Evolutionary conservation across 2,329 filamentous ascomycete genomes (phyloP).

Genomic region (Penicillium sp.): DNA sequence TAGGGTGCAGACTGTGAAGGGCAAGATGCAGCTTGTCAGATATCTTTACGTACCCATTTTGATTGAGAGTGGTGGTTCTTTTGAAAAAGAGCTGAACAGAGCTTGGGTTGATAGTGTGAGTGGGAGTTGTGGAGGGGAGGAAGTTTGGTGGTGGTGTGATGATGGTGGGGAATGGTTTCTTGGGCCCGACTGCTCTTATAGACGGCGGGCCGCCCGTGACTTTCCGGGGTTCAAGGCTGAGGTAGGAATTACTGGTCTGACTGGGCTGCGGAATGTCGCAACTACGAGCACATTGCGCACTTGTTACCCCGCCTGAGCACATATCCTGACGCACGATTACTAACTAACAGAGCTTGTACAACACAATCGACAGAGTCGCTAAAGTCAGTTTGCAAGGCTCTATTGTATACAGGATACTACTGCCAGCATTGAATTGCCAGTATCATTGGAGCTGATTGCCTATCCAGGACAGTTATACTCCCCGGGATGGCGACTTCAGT

Average conservation of each 20-base stretch:
- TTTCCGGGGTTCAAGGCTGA: slow-evolving; percentile 18
- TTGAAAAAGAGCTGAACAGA: neutral
- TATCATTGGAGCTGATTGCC: neutral
- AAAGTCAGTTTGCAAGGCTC: neutral
- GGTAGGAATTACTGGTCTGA: too few relatives aligned
- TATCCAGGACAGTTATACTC: neutral
- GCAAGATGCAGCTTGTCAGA: neutral
- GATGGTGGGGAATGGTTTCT: slow-evolving; percentile 11
- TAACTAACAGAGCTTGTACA: neutral
- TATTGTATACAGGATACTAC: neutral
- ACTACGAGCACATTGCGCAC: slow-evolving; percentile 36
- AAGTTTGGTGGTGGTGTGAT: neutral
- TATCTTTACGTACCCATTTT: slow-evolving; percentile 35
- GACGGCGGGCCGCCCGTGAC: slow-evolving; percentile 29
- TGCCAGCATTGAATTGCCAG: neutral
- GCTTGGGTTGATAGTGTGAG: slow-evolving; percentile 10
- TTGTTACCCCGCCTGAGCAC: slow-evolving; percentile 30
- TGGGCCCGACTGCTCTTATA: slow-evolving; percentile 30
- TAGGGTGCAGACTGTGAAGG: neutral
- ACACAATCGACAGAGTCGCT: neutral
- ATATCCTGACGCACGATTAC: slow-evolving; percentile 28
- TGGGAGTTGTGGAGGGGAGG: slow-evolving; percentile 11
- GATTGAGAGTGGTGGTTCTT: slow-evolving; percentile 12
- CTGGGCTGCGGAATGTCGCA: neutral
- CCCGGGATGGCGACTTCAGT: slow-evolving; percentile 28